Conservation (phyloP, 805 yeast species). For the Kuraishia floccosa region DNA sequence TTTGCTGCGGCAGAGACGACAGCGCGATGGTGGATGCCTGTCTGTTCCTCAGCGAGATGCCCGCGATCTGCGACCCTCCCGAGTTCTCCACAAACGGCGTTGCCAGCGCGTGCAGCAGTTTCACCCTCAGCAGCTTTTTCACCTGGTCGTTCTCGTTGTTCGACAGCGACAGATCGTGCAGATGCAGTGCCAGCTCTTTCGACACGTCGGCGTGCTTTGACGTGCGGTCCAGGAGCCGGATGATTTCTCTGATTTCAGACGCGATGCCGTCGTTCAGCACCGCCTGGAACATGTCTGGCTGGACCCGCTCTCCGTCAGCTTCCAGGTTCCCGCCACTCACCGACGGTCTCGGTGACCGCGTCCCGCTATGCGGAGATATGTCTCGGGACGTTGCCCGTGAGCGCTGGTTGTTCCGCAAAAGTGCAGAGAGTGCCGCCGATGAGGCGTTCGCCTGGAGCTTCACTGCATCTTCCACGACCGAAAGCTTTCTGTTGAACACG, state of each 20-base stretch:
- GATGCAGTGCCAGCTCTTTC: conserved; percentile 33
- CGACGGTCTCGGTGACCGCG: not conserved
- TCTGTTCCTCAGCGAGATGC: conserved; percentile 11
- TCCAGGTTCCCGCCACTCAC: not conserved
- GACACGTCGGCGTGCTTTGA: conserved; percentile 10
- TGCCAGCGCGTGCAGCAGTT: conserved; percentile 50
- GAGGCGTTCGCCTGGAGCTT: conserved; percentile 30
- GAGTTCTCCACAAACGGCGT: conserved; percentile 46
- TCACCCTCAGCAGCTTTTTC: conserved; percentile 28
- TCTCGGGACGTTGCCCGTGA: conserved; percentile 6
- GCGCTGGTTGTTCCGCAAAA: conserved; percentile 22
- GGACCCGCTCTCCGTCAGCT: not conserved
- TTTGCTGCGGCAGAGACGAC: conserved; percentile 8
- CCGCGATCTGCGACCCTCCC: conserved; percentile 9
- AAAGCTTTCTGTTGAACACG: too few relatives aligned
- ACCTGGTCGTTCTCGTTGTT: conserved; percentile 23
- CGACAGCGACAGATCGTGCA: conserved; percentile 45
- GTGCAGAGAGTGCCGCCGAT: conserved; percentile 33
- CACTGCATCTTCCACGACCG: conserved; percentile 13
- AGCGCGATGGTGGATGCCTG: conserved; percentile 15
- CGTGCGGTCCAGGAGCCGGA: conserved; percentile 32
- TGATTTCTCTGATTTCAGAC: conserved; percentile 36
- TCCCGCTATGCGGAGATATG: not conserved
- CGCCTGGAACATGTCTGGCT: conserved; percentile 4
- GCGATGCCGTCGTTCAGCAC: conserved; percentile 13